These are phyloP conservation scores for Flaveria ramosissima DNA, from an alignment of 129 eudicot genomes.

Conservation along the genomic window DNA sequence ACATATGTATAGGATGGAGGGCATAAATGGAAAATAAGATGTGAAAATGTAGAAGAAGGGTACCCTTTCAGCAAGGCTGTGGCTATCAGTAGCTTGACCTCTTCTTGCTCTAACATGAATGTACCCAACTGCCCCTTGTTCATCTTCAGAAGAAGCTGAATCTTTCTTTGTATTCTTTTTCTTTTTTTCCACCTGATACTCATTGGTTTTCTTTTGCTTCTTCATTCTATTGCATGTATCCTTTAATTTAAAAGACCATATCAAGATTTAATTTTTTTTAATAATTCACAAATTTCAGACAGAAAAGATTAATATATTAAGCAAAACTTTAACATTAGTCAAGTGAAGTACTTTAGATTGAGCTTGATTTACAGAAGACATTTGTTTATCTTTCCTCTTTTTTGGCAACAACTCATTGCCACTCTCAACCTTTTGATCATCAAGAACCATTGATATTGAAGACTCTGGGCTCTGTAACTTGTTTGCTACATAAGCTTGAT, in stretches of 20 bases:
- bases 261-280: neutral
- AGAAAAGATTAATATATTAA: neutral
- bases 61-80: slow-evolving; percentile 98
- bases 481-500: slow-evolving; percentile 32
- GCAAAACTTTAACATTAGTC: neutral
- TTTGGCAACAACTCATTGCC: slow-evolving; percentile 43
- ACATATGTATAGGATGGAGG: slow-evolving; percentile 2
- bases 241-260: slow-evolving; percentile 27
- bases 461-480: slow-evolving; percentile 43
- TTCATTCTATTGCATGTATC: slow-evolving; percentile 41
- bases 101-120: slow-evolving; percentile 96
- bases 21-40: slow-evolving; percentile 29
- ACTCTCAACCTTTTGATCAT: slow-evolving; percentile 42
- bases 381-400: slow-evolving; percentile 50
- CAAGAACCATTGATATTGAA: slow-evolving; percentile 52
- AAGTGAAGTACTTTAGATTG: slow-evolving; percentile 56
- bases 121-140: slow-evolving; percentile 52
- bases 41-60: slow-evolving; percentile 29
- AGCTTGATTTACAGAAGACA: slow-evolving; percentile 45
- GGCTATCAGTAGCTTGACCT: slow-evolving; percentile 98
- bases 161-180: slow-evolving; percentile 27
- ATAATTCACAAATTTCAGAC: neutral
- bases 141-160: slow-evolving; percentile 24
- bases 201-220: slow-evolving; percentile 52
- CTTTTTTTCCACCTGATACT: slow-evolving; percentile 40